Percentiles rank a stretch among this genome's conserved stretches.
Evolutionary conservation across 352 stramenopile species (phyloP).

Genomic region (Lagenidium giganteum): DNA sequence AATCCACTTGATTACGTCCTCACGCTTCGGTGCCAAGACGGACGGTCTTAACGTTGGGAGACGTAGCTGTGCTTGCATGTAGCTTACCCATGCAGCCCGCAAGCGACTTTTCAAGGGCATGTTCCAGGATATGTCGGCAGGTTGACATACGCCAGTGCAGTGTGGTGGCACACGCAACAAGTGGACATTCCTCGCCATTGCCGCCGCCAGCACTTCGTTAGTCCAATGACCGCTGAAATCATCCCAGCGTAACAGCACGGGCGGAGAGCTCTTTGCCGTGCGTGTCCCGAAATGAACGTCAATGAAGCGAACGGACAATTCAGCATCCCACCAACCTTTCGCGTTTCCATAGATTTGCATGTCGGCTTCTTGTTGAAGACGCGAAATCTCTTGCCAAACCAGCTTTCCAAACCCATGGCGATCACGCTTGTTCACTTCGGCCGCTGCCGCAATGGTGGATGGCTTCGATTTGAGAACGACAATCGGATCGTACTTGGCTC

Average conservation of each 20-base stretch:
- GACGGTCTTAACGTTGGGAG: background rate
- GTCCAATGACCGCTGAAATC: slow-evolving; percentile 28
- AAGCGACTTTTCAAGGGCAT: slow-evolving; percentile 2
- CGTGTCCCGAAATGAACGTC: slow-evolving; percentile 11
- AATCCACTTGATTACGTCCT: slow-evolving; percentile 1
- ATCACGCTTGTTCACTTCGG: slow-evolving; percentile 5
- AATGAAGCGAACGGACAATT: slow-evolving; percentile 15
- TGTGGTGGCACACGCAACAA: slow-evolving; percentile 16
- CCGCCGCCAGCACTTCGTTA: slow-evolving; percentile 13
- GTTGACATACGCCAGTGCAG: slow-evolving; percentile 17
- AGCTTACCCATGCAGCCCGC: background rate
- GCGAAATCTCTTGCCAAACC: slow-evolving; percentile 15
- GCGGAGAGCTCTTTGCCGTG: slow-evolving; percentile 1
- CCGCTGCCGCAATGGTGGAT: background rate
- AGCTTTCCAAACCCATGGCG: slow-evolving; percentile 18
- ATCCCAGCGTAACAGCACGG: slow-evolving; percentile 22
- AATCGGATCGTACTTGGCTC: slow-evolving; percentile 12
- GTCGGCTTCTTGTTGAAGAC: slow-evolving; percentile 1
- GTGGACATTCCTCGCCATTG: slow-evolving; percentile 14
- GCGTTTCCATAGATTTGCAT: slow-evolving; percentile 18
- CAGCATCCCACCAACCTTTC: slow-evolving; percentile 19
- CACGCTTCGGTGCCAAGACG: background rate
- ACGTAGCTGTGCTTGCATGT: background rate
- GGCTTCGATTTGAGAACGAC: slow-evolving; percentile 13
- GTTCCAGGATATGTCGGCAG: slow-evolving; percentile 1